These are phyloP conservation scores for Myriangium duriaei DNA, from an alignment of 2,329 filamentous ascomycete species.

Conservation along the genomic window DNA sequence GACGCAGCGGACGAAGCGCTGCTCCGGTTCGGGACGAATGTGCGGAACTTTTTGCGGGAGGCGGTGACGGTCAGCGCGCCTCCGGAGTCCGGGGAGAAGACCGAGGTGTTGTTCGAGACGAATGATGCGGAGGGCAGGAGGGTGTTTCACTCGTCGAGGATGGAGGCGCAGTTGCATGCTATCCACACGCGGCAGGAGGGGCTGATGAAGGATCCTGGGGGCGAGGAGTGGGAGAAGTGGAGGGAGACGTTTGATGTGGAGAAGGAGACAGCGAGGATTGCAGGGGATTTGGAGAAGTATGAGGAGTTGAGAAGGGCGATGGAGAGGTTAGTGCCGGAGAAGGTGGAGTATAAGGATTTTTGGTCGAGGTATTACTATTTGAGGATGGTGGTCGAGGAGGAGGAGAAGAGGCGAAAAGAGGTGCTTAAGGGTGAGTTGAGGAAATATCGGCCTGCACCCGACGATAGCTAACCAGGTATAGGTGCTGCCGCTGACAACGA, in stretches of 20 bases:
- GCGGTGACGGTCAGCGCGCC: slow-evolving; percentile 81
- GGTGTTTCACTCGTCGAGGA: slow-evolving; percentile 85
- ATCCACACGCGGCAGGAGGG: slow-evolving; percentile 77
- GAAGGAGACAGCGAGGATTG: slow-evolving; percentile 72
- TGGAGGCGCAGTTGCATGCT: slow-evolving; percentile 91
- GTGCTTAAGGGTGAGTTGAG: slow-evolving; percentile 54
- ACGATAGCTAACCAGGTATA: slow-evolving; percentile 20
- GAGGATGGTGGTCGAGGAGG: slow-evolving; percentile 80
- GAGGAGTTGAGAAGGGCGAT: slow-evolving; percentile 75
- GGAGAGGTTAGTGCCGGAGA: slow-evolving; percentile 91
- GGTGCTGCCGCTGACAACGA: slow-evolving; percentile 62
- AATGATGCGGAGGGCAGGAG: slow-evolving; percentile 80
- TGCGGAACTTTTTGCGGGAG: slow-evolving; percentile 79
- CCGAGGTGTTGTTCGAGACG: slow-evolving; percentile 74
- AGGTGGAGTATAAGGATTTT: slow-evolving; percentile 78
- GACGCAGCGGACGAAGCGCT: slow-evolving; percentile 94
- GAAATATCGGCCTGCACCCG: too few relatives aligned
- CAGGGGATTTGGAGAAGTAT: slow-evolving; percentile 71
- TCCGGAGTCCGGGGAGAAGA: slow-evolving; percentile 31
- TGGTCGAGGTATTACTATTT: slow-evolving; percentile 96
- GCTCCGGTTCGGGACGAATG: slow-evolving; percentile 77
- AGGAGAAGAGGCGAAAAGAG: slow-evolving; percentile 78
- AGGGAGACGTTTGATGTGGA: slow-evolving; percentile 64
- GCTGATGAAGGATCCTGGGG: slow-evolving; percentile 69
- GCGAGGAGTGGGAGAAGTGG: slow-evolving; percentile 57